Conservation (phyloP, 257 asterid genomes). For the Scutellaria galericulata region DNA sequence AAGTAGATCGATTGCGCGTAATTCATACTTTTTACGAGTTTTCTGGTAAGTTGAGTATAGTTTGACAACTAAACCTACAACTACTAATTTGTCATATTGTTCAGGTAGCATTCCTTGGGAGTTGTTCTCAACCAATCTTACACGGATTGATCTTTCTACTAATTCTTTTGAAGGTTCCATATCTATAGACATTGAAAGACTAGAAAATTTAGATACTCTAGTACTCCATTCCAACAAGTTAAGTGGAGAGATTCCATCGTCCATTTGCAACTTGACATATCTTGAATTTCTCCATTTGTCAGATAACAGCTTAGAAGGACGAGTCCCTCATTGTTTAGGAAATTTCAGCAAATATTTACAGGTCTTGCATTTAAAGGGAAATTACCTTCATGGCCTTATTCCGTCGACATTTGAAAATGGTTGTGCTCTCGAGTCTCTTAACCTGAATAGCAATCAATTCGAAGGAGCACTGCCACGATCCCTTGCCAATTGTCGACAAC, state of each 20-base stretch:
- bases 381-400: constrained; percentile 14
- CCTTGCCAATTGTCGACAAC: no score
- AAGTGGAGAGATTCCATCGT: constrained; percentile 11
- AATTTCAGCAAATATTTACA: neutral
- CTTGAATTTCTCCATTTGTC: neutral
- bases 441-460: no score
- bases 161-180: constrained; percentile 34
- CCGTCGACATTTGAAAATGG: no score
- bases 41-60: no score
- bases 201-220: neutral
- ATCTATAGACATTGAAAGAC: constrained; percentile 18
- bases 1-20: no score
- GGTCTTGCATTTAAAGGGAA: neutral
- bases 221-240: neutral
- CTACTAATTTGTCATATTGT: no score
- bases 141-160: constrained; percentile 8
- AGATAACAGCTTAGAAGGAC: constrained; percentile 10
- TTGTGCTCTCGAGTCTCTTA: no score
- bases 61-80: no score
- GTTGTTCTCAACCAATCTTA: no score
- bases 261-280: constrained; percentile 19
- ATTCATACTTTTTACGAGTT: no score
- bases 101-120: no score
- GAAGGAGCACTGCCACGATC: no score
- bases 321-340: constrained; percentile 20